Evolutionary conservation across 2,329 filamentous ascomycete genomes (phyloP), one percentile per base, ranked within the genome.

Genomic region (Polychaeton citri): DNA sequence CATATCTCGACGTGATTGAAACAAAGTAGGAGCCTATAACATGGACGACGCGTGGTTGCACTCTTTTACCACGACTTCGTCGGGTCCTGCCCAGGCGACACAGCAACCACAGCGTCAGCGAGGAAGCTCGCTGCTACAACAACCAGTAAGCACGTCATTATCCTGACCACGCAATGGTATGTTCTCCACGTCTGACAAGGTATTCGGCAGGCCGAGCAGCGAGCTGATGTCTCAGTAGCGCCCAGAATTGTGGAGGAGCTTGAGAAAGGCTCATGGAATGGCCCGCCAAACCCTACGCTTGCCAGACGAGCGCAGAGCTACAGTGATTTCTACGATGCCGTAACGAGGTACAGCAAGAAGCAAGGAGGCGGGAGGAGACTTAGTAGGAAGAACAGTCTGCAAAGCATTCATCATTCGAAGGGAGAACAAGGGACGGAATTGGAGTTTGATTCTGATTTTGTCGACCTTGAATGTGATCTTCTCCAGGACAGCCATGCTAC

Each of bases 401-500:
- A 45, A 12, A 36, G 37, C 15, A 21, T 31, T 2, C 24, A 36
- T 9, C 13, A 34, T 33, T 13, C 16, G 10, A 49, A 58, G 51
- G 40, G 62, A 51, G 20, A 51, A 37, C 24, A 34, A 31, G 19
- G 63, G 76, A 62, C 5, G 5, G 58, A 75, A 45, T 53, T 78
- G 19, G 72, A 76, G 6, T 72, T 77, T 36, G 68, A 66, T 18
- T 58, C 65, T 41, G 74, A 74, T 64, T 76, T 78, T 51, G 61
- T 66, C 43, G 61, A 60, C 16, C 55, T 79, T 35, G 76, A 81
- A 47, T 70, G 75, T 32, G 73, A 76, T 45, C 61, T 96, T 51
- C 64, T 93, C 19, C 74, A 87, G 49, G 77, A 84, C 36, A 90
- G 83, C 55, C 84, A 93, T 55, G 77, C 82, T 46, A 77, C 88